Conservation (phyloP, 2,329 filamentous ascomycete genomes). For the Stagonosporopsis rhizophila region DNA sequence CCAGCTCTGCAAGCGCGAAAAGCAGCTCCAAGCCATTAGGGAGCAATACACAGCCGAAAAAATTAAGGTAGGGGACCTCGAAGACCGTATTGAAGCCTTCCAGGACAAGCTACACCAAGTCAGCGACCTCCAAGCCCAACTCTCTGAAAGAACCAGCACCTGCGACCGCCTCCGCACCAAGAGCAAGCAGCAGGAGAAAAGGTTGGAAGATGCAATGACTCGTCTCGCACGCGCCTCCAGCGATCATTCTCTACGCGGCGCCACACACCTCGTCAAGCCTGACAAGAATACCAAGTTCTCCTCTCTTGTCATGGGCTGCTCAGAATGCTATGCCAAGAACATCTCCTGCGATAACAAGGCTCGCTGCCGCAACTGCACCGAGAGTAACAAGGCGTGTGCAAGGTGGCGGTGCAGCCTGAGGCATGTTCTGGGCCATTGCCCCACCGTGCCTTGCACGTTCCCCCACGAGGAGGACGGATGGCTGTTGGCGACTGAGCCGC, state of each 20-base stretch:
- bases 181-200: neutral
- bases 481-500: neutral
- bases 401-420: slow-evolving; percentile 41
- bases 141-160: slow-evolving; percentile 30
- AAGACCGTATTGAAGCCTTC: slow-evolving; percentile 22
- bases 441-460: slow-evolving; percentile 30
- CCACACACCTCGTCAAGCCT: slow-evolving; percentile 36
- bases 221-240: slow-evolving; percentile 22
- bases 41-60: slow-evolving; percentile 22
- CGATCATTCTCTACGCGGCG: slow-evolving; percentile 30
- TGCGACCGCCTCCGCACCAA: slow-evolving; percentile 27
- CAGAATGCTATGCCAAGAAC: slow-evolving; percentile 39
- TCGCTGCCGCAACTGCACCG: slow-evolving; percentile 34
- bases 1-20: slow-evolving; percentile 18
- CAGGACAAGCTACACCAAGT: slow-evolving; percentile 10
- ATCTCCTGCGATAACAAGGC: slow-evolving; percentile 31
- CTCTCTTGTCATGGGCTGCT: slow-evolving; percentile 31
- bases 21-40: slow-evolving; percentile 17
- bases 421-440: slow-evolving; percentile 34
- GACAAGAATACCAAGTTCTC: slow-evolving; percentile 26
- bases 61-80: slow-evolving; percentile 14
- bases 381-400: slow-evolving; percentile 26
- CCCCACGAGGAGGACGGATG: slow-evolving; percentile 22
- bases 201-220: neutral
- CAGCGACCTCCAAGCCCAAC: slow-evolving; percentile 18